These are phyloP conservation scores for Aureobasidium lini DNA, from an alignment of 2,329 filamentous ascomycete genomes.

Conservation along the genomic window DNA sequence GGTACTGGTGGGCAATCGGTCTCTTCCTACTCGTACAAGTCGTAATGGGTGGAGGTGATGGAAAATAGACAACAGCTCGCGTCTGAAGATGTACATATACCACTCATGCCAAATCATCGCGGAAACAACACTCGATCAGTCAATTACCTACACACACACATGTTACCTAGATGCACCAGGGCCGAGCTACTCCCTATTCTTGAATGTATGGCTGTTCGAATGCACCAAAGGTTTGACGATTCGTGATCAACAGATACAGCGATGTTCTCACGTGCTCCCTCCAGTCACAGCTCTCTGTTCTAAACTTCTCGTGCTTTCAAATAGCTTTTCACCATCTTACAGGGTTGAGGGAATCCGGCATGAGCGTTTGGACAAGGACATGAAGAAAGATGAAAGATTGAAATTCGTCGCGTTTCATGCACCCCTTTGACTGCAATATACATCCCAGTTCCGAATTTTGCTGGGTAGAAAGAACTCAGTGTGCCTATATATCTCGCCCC, in stretches of 20 bases:
- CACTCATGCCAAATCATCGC: not conserved
- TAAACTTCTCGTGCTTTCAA: too few relatives aligned
- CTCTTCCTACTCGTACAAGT: constrained; percentile 42
- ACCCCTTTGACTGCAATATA: not conserved
- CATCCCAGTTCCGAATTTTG: not conserved
- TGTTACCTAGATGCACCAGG: too few relatives aligned
- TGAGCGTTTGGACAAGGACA: not conserved
- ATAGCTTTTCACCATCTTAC: too few relatives aligned
- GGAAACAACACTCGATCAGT: too few relatives aligned
- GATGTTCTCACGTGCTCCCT: too few relatives aligned
- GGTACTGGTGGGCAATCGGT: constrained; percentile 45
- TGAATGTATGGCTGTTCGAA: too few relatives aligned
- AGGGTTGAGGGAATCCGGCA: too few relatives aligned
- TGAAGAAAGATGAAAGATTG: not conserved
- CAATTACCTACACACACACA: too few relatives aligned
- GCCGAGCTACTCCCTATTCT: too few relatives aligned
- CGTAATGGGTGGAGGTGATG: constrained; percentile 34
- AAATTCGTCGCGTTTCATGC: not conserved
- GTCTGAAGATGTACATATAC: not conserved
- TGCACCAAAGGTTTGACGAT: too few relatives aligned
- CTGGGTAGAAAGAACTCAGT: not conserved
- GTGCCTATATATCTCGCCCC: constrained; percentile 2
- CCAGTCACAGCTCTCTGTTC: too few relatives aligned
- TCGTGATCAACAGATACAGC: too few relatives aligned
- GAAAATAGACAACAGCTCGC: not conserved